Evolutionary conservation across 148 eudicot genomes (phyloP).

Genomic region (Silene conica): DNA sequence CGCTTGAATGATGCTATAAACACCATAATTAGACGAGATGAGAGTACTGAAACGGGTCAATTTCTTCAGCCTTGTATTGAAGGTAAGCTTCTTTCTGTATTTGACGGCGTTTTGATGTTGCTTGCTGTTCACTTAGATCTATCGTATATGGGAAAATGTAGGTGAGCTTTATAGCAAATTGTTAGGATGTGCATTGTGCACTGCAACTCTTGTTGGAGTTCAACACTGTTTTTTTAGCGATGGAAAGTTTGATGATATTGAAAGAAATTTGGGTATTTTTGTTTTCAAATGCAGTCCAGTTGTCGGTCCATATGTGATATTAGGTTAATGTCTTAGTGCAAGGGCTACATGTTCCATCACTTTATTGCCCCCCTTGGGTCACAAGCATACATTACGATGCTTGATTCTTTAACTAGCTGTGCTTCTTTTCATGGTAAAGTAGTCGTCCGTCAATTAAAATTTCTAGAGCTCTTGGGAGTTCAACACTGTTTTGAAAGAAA

Average conservation of each 20-base stretch:
- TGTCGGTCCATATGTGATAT: too few relatives aligned
- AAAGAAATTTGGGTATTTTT: background rate
- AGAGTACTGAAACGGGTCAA: conserved; percentile 69
- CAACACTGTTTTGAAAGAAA: too few relatives aligned
- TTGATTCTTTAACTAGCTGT: too few relatives aligned
- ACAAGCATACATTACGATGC: too few relatives aligned
- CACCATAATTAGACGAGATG: conserved; percentile 84
- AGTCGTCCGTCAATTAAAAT: too few relatives aligned
- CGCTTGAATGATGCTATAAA: conserved; percentile 83
- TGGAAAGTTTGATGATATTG: background rate
- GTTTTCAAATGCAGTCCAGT: too few relatives aligned
- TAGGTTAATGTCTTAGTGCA: too few relatives aligned
- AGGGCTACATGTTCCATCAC: too few relatives aligned
- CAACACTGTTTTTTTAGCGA: too few relatives aligned
- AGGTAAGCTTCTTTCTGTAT: conserved; percentile 40
- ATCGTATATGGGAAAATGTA: background rate
- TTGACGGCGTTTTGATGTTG: background rate
- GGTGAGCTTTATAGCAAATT: background rate
- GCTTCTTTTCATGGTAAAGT: too few relatives aligned
- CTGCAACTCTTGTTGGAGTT: conserved; percentile 10
- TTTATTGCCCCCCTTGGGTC: too few relatives aligned
- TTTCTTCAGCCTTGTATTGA: conserved; percentile 91
- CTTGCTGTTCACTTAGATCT: conserved; percentile 13
- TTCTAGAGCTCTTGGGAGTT: too few relatives aligned
- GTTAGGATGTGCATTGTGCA: conserved; percentile 22